Evolutionary conservation across 2,329 filamentous ascomycete species (phyloP), one percentile per base, ranked within the genome.

Genomic region (Shiraia sp.): DNA sequence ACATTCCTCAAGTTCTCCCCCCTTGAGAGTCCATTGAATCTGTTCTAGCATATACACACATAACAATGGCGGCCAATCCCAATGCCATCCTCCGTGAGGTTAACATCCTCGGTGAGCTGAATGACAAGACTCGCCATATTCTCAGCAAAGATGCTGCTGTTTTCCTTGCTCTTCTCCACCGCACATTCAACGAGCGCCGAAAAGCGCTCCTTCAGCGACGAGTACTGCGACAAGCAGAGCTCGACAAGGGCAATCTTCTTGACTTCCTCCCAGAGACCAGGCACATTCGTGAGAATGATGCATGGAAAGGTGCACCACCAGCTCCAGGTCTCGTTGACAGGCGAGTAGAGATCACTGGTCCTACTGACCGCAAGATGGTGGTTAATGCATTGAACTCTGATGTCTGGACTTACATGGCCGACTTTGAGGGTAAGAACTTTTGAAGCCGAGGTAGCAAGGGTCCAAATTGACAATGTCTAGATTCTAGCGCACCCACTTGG

Each of bases 361-460:
- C 93, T 1, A 96, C 91, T 6, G 93, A 97, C 74, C 82, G 93
- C 57, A 99, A 97, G 81, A 99, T 99, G 93, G 90, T 97, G 33
- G 89, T 97, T 51, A 99, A 99, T 71, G 93, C 93, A 8, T 69
- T 97, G 69, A 99, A 97, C 73, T 86, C 92, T 32, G 82, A 97
- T 64, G 93, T 97, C 16, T 97, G 88, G 87, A 97, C 92, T 42
- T 99, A 97, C 66, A 99, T 99, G 93, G 93, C 93, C 33, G 93
- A 99, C 73, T 95, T 99, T 57, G 93, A 99, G 75, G 92, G 91
- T 93, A 72, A 62, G 80, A 25, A 27, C 15, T 13, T 17, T 9
- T n/a, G n/a, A 34, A 12, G 8, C 7, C 4, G 6, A 19, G 22
- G 17, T 10, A 4, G 10, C n/a, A 7, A 27, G 13, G 10, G 10